Conservation (phyloP, 192 early-diverging fungal species). For the Backusella morwellensis region DNA sequence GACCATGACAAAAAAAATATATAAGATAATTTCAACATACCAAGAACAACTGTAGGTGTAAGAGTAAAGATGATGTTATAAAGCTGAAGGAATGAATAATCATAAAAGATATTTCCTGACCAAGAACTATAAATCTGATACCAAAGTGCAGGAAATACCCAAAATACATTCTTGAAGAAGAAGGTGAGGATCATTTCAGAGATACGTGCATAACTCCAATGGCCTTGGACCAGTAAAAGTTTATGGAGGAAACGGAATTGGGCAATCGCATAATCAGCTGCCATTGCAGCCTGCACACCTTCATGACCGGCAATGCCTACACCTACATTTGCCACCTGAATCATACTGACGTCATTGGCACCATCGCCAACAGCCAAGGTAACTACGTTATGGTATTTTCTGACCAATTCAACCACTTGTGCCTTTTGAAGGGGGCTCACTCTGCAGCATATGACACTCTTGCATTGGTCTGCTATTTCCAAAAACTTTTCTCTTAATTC, state of each 20-base stretch:
- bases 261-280: constrained; percentile 88
- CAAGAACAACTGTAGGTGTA: constrained; percentile 59
- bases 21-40: background rate
- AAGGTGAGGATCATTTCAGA: constrained; percentile 89
- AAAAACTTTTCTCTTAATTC: constrained; percentile 60
- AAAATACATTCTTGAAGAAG: constrained; percentile 96
- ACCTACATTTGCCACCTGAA: constrained; percentile 91
- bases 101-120: constrained; percentile 90
- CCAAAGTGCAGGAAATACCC: constrained; percentile 92
- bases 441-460: constrained; percentile 92
- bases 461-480: constrained; percentile 63
- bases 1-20: no score
- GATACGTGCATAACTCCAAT: constrained; percentile 88
- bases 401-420: constrained; percentile 87
- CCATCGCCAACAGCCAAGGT: constrained; percentile 75
- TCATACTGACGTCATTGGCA: constrained; percentile 95
- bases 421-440: constrained; percentile 95
- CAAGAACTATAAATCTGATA: constrained; percentile 89
- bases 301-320: constrained; percentile 78
- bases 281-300: constrained; percentile 89
- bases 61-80: constrained; percentile 81
- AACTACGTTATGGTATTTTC: constrained; percentile 64
- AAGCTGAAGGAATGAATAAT: constrained; percentile 88
- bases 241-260: constrained; percentile 90
- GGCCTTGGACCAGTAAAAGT: constrained; percentile 91